Evolutionary conservation across 208 protist genomes (phyloP).

Genomic region (Endotrypanum monterogeii): DNA sequence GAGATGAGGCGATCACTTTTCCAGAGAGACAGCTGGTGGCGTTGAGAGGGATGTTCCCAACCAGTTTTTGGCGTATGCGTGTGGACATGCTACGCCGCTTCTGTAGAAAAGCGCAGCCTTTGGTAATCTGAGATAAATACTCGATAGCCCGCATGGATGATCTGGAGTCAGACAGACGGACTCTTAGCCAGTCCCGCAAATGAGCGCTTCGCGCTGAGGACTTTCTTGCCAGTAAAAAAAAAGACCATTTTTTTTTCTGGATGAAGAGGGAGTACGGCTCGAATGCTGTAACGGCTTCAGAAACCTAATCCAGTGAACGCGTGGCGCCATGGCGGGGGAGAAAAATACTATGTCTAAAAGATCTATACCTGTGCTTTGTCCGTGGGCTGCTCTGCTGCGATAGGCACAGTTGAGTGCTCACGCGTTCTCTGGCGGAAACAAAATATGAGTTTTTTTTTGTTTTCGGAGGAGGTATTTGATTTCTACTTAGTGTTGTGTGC

Average conservation of each 20-base stretch:
- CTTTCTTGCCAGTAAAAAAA: neutral
- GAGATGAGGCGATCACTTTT: conserved; percentile 11
- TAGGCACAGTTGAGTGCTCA: neutral
- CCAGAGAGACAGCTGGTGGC: conserved; percentile 12
- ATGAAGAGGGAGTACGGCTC: neutral
- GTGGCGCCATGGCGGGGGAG: neutral
- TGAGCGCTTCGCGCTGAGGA: conserved; percentile 9
- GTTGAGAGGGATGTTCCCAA: conserved; percentile 10
- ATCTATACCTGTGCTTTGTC: neutral
- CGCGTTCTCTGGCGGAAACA: neutral
- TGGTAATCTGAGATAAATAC: conserved; percentile 3
- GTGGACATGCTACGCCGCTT: conserved; percentile 12
- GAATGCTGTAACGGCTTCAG: neutral
- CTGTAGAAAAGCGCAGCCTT: conserved; percentile 10
- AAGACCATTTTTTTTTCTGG: neutral
- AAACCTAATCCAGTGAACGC: neutral
- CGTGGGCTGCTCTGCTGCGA: neutral
- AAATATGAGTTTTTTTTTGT: conserved; percentile 24
- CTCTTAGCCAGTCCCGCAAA: conserved; percentile 5
- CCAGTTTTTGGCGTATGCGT: conserved; percentile 14
- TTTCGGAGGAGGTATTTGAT: conserved; percentile 48
- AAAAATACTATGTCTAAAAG: neutral
- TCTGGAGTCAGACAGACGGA: conserved; percentile 5
- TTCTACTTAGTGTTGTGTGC: conserved; percentile 48
- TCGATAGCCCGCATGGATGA: conserved; percentile 6